Evolutionary conservation across 2,329 filamentous ascomycete genomes (phyloP).

Genomic region (Ceratocystis papillata): DNA sequence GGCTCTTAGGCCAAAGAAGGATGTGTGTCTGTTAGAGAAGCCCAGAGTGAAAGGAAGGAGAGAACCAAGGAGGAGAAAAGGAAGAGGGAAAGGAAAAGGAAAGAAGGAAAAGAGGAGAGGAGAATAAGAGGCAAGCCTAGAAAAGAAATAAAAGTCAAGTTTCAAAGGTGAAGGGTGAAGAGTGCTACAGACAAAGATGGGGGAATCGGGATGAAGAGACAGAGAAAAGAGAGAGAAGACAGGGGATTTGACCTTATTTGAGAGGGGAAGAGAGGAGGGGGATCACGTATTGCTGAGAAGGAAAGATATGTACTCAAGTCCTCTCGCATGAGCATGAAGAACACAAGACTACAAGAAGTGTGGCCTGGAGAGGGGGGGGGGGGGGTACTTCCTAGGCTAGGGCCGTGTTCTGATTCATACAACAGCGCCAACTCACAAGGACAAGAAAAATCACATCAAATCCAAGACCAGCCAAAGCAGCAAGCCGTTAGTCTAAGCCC

Average conservation of each 20-base stretch:
- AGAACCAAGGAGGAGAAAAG: slow-evolving; percentile 12
- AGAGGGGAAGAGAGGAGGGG: neutral
- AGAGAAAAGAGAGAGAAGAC: slow-evolving; percentile 19
- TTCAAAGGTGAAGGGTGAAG: slow-evolving; percentile 10
- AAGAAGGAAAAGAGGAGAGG: neutral
- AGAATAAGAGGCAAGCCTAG: neutral
- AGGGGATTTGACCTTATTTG: slow-evolving; percentile 16
- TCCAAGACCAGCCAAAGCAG: neutral
- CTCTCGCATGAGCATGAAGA: neutral
- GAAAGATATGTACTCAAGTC: neutral
- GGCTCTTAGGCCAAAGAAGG: neutral
- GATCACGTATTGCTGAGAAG: neutral
- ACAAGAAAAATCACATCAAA: neutral
- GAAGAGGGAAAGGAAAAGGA: neutral
- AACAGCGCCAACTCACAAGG: neutral
- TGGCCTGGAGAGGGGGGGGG: neutral
- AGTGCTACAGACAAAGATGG: slow-evolving; percentile 10
- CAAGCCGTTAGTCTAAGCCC: neutral
- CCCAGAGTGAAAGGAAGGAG: neutral
- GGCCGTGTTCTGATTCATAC: neutral
- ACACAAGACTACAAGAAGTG: neutral
- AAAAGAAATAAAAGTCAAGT: neutral
- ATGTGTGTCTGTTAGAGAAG: neutral
- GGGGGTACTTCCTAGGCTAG: neutral
- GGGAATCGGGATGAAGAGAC: slow-evolving; percentile 13